Conservation (phyloP, 257 asterid species). For the Lycium barbarum region DNA sequence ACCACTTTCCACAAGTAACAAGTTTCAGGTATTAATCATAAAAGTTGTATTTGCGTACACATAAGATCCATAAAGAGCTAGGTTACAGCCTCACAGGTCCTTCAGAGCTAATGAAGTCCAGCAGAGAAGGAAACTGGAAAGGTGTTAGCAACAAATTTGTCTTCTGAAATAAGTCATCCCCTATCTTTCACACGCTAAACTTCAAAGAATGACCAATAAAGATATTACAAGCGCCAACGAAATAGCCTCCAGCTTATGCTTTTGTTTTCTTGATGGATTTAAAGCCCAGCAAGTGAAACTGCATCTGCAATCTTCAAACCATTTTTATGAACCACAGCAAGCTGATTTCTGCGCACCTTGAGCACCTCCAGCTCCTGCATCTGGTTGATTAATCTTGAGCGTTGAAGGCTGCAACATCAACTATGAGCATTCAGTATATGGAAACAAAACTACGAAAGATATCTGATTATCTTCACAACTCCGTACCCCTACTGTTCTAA, state of each 20-base stretch:
- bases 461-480: neutral
- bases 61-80: conserved; percentile 8
- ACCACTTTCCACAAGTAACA: neutral
- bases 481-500: neutral
- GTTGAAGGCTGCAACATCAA: conserved; percentile 34
- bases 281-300: neutral
- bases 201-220: conserved; percentile 40
- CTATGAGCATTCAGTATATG: neutral
- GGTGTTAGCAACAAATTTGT: conserved; percentile 23
- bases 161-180: conserved; percentile 30
- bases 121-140: neutral
- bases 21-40: neutral
- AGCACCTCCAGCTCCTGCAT: conserved; percentile 26
- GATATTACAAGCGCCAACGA: conserved; percentile 39
- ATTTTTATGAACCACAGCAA: conserved; percentile 35
- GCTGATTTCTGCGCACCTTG: conserved; percentile 34
- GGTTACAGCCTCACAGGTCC: neutral
- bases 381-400: conserved; percentile 34
- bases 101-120: neutral
- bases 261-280: neutral
- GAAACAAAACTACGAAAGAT: neutral
- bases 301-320: neutral
- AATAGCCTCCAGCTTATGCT: conserved; percentile 39
- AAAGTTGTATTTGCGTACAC: conserved; percentile 21
- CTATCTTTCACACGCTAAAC: conserved; percentile 50